phyloP scores from a whole-genome alignment of 1,284 basidiomycete species.

The Agaricales sp. region DNA sequence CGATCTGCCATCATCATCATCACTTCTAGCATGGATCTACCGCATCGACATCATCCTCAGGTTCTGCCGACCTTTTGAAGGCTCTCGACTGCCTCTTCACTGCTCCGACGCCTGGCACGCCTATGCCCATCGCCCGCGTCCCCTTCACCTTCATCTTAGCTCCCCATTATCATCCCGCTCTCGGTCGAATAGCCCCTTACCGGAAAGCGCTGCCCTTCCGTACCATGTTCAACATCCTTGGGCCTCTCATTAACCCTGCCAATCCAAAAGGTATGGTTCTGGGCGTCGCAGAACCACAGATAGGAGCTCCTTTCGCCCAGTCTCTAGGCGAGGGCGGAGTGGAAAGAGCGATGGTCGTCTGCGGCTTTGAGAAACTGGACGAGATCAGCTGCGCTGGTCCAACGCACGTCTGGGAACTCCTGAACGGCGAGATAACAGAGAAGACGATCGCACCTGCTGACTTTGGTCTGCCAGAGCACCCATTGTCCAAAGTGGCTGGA shows the following conservation, averaged over 20 bases:
- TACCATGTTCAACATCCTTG: conserved; percentile 95
- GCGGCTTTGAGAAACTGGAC: conserved; percentile 86
- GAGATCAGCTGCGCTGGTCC: conserved; percentile 91
- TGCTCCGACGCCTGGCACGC: conserved; percentile 46
- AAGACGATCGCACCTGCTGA: conserved; percentile 41
- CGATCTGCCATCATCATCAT: conserved; percentile 4
- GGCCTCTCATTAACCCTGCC: conserved; percentile 92
- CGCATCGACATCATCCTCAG: conserved; percentile 91
- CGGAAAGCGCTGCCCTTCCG: conserved; percentile 88
- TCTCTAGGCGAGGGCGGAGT: conserved; percentile 65
- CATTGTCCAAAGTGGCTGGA: conserved; percentile 63
- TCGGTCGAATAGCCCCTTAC: conserved; percentile 79
- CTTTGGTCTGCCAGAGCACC: conserved; percentile 68
- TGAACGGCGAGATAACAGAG: conserved; percentile 42
- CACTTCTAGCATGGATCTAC: conserved; percentile 74
- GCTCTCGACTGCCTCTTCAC: conserved; percentile 78
- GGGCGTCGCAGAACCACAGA: conserved; percentile 77
- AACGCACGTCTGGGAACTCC: conserved; percentile 69
- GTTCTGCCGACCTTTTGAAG: conserved; percentile 88
- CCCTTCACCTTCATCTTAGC: conserved; percentile 94
- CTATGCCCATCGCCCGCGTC: conserved; percentile 45
- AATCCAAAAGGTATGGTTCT: conserved; percentile 80
- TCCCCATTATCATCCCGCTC: conserved; percentile 85
- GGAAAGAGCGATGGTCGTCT: conserved; percentile 84
- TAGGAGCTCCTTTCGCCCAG: conserved; percentile 81